Base-by-base conservation (phyloP, 2,329 filamentous ascomycete species). In the Trichoderma sp. region DNA sequence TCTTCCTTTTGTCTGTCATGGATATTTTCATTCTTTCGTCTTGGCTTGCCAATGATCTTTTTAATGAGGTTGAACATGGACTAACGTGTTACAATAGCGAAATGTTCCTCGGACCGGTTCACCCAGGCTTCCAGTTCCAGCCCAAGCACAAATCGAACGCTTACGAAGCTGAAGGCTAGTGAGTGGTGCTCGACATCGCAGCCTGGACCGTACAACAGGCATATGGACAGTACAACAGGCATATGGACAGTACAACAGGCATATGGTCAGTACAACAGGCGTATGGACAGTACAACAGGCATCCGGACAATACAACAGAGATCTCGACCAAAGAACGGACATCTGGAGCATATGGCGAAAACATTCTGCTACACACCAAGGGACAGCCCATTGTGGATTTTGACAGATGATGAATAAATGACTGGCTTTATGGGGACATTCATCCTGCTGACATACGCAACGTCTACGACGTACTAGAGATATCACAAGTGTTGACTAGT, bases 61-160 rank as follows among this genome's bases (percentile, higher is more conserved):
- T n/a, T 7, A 1, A 26, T 34, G 14, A 15, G 7, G 51, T 51
- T 30, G 24, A n/a, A 48, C 9, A 58, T 44, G n/a, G 12, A 39
- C 30, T 50, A 66, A 64, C 41, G 5, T 43, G 39, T 41, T 63
- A 72, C 48, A 67, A 59, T 67, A 97, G 94, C 76, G 95, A 99
- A 76, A 98, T 99, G 93, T 99, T 96, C 81, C 84, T 99, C 19
- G 95, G 95, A 7, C 92, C 92, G 52, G 91, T 92, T 7, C 92
- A 96, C 71, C 88, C 91, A 45, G 90, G 91, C 72, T 99, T 98
- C 83, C 89, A 90, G 70, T 99, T 98, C 79, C 88, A 94, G 79
- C 95, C 95, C 3, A 99, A 99, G 83, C 95, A 99, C 82, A 98
- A 97, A 82, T 95, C 92, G 54, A 96, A 96, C 75, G 86, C 89